Conservation (phyloP, 192 early-diverging fungal species). For the Coemansia sp. region DNA sequence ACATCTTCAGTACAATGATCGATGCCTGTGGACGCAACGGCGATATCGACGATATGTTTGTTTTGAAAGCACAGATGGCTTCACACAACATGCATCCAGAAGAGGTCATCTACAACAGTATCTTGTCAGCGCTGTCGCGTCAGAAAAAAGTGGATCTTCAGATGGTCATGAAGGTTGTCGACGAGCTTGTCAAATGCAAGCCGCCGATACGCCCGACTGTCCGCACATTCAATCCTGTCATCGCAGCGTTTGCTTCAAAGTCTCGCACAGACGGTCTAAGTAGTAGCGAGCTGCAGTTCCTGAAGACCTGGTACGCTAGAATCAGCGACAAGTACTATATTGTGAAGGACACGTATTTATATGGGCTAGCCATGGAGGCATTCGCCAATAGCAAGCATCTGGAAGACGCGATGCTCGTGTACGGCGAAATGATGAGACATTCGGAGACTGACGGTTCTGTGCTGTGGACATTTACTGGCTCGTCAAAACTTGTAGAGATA, state of each 20-base stretch:
- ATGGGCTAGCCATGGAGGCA: conserved; percentile 31
- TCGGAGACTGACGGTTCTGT: conserved; percentile 19
- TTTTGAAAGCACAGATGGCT: conserved; percentile 32
- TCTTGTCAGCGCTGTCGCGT: conserved; percentile 30
- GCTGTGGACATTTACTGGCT: conserved; percentile 9
- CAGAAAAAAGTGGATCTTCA: conserved; percentile 26
- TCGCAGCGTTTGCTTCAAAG: conserved; percentile 36
- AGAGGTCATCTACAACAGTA: conserved; percentile 42
- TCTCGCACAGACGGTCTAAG: conserved; percentile 12
- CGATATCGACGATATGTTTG: conserved; percentile 26
- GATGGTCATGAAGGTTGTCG: conserved; percentile 11
- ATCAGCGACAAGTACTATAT: conserved; percentile 34
- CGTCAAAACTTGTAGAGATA: conserved; percentile 17
- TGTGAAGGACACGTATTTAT: conserved; percentile 34
- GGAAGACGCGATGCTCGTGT: conserved; percentile 38
- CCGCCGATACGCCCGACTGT: conserved; percentile 33
- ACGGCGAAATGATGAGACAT: conserved; percentile 36
- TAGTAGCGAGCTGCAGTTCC: conserved; percentile 16
- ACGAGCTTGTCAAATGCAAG: conserved; percentile 26
- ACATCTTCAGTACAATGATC: conserved; percentile 47
- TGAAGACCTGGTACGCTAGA: conserved; percentile 41
- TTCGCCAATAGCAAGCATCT: conserved; percentile 24
- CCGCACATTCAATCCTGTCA: conserved; percentile 42
- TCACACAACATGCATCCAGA: conserved; percentile 12
- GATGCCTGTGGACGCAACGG: conserved; percentile 44